These are phyloP conservation scores for Crepidotus variabilis DNA, from an alignment of 768 basidiomycete genomes.

Conservation along the genomic window DNA sequence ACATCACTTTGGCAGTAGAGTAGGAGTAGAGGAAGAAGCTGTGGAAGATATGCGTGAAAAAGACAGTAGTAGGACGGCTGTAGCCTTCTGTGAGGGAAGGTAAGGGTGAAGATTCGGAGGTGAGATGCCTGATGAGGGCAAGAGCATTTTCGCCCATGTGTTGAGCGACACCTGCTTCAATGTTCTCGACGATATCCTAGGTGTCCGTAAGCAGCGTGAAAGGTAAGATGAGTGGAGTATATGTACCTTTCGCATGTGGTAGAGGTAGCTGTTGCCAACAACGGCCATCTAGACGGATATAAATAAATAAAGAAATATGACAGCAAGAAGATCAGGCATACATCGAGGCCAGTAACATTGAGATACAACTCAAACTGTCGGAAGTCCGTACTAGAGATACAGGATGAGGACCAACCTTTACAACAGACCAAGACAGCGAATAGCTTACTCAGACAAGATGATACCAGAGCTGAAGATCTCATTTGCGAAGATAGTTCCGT, in stretches of 20 bases:
- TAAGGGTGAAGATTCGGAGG: constrained; percentile 67
- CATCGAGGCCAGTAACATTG: constrained; percentile 88
- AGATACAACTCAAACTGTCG: constrained; percentile 90
- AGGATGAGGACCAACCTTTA: constrained; percentile 4
- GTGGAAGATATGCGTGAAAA: constrained; percentile 69
- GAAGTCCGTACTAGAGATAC: constrained; percentile 76
- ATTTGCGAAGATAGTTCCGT: constrained; percentile 85
- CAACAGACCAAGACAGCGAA: background rate
- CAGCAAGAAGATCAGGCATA: constrained; percentile 20
- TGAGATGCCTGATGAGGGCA: constrained; percentile 71
- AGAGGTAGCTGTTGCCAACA: constrained; percentile 88
- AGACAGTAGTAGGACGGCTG: constrained; percentile 64
- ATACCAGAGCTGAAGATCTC: constrained; percentile 93
- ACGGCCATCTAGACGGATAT: constrained; percentile 69
- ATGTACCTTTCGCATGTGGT: constrained; percentile 83
- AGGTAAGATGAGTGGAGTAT: background rate
- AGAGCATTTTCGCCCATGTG: constrained; percentile 91
- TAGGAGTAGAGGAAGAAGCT: constrained; percentile 74
- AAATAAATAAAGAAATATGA: background rate
- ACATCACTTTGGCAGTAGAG: constrained; percentile 62
- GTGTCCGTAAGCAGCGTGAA: constrained; percentile 38
- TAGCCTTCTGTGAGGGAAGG: constrained; percentile 52
- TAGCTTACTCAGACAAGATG: constrained; percentile 80
- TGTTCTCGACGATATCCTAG: constrained; percentile 79
- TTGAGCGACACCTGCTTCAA: constrained; percentile 79